Evolutionary conservation across 1,139 yeast species (phyloP), one percentile per base, ranked within the genome.

Genomic region (Meyerozyma carpophila): DNA sequence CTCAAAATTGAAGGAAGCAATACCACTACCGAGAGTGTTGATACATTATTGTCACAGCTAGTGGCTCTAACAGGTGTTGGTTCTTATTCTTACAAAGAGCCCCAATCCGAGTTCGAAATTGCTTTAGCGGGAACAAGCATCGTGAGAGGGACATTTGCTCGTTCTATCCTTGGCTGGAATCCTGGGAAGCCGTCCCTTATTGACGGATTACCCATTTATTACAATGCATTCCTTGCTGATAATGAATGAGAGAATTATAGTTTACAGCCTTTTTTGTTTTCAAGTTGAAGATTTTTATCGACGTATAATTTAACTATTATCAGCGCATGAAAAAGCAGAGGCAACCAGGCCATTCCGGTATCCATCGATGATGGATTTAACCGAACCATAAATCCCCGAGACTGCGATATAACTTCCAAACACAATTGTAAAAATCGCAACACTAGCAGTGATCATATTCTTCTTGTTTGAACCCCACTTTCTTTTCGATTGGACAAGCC

Each of bases 71-170:
- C 40, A 8, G 36, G 29, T 5, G 20, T 41, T 11, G 36, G 13
- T 21, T 14, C 28, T 2, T 41, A 41, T 28, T 21, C 25, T 11
- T 41, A 41, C 26, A 41, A 36, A 21, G 36, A 27, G 3, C 43
- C 43, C 18, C 11, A 8, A 8, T 36, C 40, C 28, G 37, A 40
- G 1, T 41, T 37, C 13, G 43, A 41, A 14, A 18, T 37, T 37
- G 41, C 43, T n/a, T 41, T 41, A n/a, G 32, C 41, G 38, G 43
- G 41, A 10, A 41, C 41, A 18, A 41, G 43, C 16, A 14, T 41
- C n/a, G 40, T 41, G 13, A 18, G 43, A 16, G 43, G 36, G 18
- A 41, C 43, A 18, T 41, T 41, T 13, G 43, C 36, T 41, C 26
- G 34, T 1, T 36, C 43, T 3, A 26, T 41, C 4, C 43, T 41